Evolutionary conservation across 2,329 filamentous ascomycete genomes (phyloP), one percentile per base, ranked within the genome.

Genomic region (Fusarium burgessii): DNA sequence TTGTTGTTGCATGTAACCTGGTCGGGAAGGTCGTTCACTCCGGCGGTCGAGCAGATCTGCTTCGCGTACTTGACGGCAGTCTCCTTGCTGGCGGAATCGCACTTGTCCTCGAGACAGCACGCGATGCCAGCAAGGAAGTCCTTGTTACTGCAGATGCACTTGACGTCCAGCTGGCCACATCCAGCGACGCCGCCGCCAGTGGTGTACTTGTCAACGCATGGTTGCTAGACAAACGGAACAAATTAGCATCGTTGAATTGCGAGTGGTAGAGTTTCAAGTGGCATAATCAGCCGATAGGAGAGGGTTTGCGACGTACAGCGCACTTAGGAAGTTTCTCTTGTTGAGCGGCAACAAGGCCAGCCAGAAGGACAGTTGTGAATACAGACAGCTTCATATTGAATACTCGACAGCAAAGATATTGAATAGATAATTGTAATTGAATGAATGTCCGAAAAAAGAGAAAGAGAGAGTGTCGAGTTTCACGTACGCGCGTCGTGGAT

Each of bases 61-160:
- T 75, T 71, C 55, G 83, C 83, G 70, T 77, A 83, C 45, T 73
- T 57, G 65, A 84, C 78, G 51, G 83, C 81, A 2, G 70, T 64
- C 2, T 75, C 64, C 67, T 81, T 79, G 40, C 80, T 80, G 7
- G 70, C 52, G 13, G 68, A 43, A 68, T 77, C 72, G 76, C 83
- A 84, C 46, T 67, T 70, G 36, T 75, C 73, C 43, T 74, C 73
- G 54, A 84, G 77, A 70, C 83, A 84, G 79, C 83, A 84, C 55
- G 82, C 80, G 50, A 84, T 82, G 68, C 70, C 72, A 67, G 73
- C 67, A 59, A 84, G 77, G 78, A 84, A 84, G 45, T 77, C 58
- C 49, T 71, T 50, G 78, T 83, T 83, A 74, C 72, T 75, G 79
- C 83, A 84, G 74, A 84, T 78, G 76, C 83, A 84, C 57, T 70